phyloP scores from a whole-genome alignment of 306 rosid species.

The Pachyrhizus erosus region DNA sequence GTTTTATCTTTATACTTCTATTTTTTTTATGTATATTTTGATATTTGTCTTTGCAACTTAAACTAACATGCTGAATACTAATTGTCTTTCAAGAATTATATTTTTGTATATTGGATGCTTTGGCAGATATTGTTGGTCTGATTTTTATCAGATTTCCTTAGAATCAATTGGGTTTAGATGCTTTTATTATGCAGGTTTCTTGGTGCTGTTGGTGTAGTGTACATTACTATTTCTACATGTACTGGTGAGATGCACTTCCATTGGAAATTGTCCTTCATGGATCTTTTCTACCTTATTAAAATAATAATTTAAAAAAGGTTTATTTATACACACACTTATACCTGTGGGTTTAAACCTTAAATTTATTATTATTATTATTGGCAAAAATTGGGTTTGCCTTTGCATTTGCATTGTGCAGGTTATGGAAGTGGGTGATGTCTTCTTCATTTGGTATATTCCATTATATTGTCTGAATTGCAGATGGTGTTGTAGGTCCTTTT shows the following conservation, averaged over 20 bases:
- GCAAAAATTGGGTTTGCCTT: constrained; percentile 45
- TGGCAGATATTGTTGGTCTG: constrained; percentile 1
- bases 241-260: constrained; percentile 58
- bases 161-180: constrained; percentile 67
- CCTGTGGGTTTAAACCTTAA: constrained; percentile 35
- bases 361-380: constrained; percentile 5
- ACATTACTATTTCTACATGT: constrained; percentile 36
- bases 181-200: constrained; percentile 67
- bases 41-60: constrained; percentile 6
- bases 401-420: constrained; percentile 50
- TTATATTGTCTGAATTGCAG: constrained; percentile 57
- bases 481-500: constrained; percentile 60
- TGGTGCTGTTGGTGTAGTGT: constrained; percentile 54
- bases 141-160: constrained; percentile 43
- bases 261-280: constrained; percentile 41
- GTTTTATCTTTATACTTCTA: neutral
- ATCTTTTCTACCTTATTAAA: too few species aligned
- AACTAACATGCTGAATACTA: constrained; percentile 10
- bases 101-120: constrained; percentile 14
- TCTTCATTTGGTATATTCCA: constrained; percentile 55
- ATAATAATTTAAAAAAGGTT: too few species aligned
- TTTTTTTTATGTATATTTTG: neutral
- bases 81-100: constrained; percentile 16
- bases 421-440: constrained; percentile 47
- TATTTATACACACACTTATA: constrained; percentile 1